Evolutionary conservation across 2,329 filamentous ascomycete genomes (phyloP), one percentile per base, ranked within the genome.

Genomic region (Alternaria sp.): DNA sequence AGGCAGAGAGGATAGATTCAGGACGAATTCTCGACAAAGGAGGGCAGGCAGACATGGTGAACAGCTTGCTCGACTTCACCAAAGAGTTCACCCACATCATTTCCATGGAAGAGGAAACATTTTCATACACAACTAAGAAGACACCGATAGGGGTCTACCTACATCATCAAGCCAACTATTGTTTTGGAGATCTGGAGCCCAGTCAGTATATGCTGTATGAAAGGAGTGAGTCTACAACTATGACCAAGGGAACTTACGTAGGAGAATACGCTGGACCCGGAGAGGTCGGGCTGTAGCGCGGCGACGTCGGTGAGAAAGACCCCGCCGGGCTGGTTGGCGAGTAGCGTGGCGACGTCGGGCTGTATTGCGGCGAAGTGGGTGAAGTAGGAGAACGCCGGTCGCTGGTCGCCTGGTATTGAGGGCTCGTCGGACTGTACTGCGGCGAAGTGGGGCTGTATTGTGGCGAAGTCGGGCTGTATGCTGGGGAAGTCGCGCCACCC

Each of bases 361-460:
- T 73, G 61, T 72, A 77, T 44, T 70, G 72, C 0, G 77, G 77
- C 23, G 73, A 78, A 1, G 78, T 79, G 13, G 78, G 78, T 13
- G 76, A 79, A 77, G 89, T 90, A 4, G 82, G 68, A 40, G 66
- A 63, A 31, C 71, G 71, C 5, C 83, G n/a, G 83, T 86, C 62
- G 29, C 73, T 87, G 84, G 31, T 85, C 82, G 78, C 72, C 76
- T 81, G 68, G 82, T 86, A 67, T 82, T 75, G 70, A n/a, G 77
- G 88, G 51, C 85, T 89, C 3, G 88, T 86, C n/a, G 88, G 88
- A 71, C 87, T 90, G 79, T 91, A 92, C 71, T 84, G 87, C 54
- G 89, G 89, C 66, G 86, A 89, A 5, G 87, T 88, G 3, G 89
- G 88, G 40, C 71, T 71, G 54, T 67, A 78, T 50, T 82, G 77